Conservation (phyloP, 2,329 filamentous ascomycete species). For the Verticillium albo-atrum region DNA sequence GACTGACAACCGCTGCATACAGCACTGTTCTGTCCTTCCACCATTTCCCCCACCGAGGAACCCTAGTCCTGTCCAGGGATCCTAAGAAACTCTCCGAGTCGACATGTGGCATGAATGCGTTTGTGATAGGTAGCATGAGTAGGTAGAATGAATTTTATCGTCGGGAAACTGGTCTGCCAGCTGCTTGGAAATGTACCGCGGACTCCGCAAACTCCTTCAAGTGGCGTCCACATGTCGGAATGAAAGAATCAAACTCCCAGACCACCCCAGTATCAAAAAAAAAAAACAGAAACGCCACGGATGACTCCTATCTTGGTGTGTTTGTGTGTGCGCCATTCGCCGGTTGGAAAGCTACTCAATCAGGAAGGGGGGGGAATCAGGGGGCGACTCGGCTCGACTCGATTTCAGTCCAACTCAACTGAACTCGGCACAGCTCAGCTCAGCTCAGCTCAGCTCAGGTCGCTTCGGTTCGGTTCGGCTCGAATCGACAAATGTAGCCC, state of each 20-base stretch:
- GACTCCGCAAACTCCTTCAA: background rate
- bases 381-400: background rate
- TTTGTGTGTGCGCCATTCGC: slow-evolving; percentile 13
- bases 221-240: background rate
- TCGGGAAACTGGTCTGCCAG: background rate
- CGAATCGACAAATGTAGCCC: background rate
- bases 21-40: background rate
- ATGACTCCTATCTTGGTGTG: slow-evolving; percentile 1
- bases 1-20: background rate
- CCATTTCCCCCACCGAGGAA: background rate
- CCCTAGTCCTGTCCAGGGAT: background rate
- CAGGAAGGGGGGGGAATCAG: background rate
- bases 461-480: background rate
- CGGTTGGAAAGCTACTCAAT: background rate
- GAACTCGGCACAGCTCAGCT: too few species aligned
- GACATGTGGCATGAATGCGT: background rate
- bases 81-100: background rate
- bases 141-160: background rate
- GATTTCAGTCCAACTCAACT: too few species aligned
- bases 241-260: background rate
- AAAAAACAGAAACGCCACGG: background rate
- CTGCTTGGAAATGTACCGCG: background rate
- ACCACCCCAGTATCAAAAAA: background rate
- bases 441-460: background rate
- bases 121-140: background rate